Conservation (phyloP, 164 flowering plant species). For the Chloranthus sessilifolius region DNA sequence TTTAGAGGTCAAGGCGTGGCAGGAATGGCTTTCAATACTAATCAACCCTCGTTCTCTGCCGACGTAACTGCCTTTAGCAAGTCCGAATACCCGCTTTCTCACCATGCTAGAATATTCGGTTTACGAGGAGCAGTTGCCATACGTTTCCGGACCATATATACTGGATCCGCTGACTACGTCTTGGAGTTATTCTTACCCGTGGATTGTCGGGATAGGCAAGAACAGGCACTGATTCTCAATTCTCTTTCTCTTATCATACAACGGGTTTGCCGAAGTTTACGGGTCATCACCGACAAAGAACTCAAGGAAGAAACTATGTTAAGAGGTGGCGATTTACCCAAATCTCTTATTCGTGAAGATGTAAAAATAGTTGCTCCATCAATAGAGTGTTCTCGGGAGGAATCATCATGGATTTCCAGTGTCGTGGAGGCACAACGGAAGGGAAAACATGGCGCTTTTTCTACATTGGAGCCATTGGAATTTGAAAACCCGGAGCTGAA, state of each 20-base stretch:
- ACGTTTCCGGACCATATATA: conserved; percentile 42
- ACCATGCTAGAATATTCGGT: conserved; percentile 67
- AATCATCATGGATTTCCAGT: conserved; percentile 22
- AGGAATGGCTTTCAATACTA: conserved; percentile 67
- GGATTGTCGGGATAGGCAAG: conserved; percentile 21
- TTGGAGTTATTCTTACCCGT: conserved; percentile 48
- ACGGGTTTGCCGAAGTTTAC: conserved; percentile 39
- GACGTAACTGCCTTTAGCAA: conserved; percentile 52
- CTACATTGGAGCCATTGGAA: conserved; percentile 15
- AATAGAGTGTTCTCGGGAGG: conserved; percentile 20
- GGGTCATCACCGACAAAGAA: conserved; percentile 50
- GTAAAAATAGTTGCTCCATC: conserved; percentile 7
- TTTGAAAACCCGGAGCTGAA: conserved; percentile 22
- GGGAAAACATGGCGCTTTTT: conserved; percentile 9
- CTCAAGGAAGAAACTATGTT: conserved; percentile 30
- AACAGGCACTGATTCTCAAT: conserved; percentile 33
- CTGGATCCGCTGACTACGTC: conserved; percentile 49
- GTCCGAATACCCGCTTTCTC: conserved; percentile 79
- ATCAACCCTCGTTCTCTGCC: conserved; percentile 66
- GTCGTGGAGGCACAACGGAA: conserved; percentile 22
- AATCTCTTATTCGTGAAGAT: neutral
- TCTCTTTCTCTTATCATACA: conserved; percentile 44
- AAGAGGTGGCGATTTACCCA: conserved; percentile 6
- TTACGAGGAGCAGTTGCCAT: conserved; percentile 66
- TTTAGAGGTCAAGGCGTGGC: conserved; percentile 76